Percentiles rank a stretch among this genome's conserved stretches.
Evolutionary conservation across 305 asterid species (phyloP).

Genomic region (Fraxinus albicans): DNA sequence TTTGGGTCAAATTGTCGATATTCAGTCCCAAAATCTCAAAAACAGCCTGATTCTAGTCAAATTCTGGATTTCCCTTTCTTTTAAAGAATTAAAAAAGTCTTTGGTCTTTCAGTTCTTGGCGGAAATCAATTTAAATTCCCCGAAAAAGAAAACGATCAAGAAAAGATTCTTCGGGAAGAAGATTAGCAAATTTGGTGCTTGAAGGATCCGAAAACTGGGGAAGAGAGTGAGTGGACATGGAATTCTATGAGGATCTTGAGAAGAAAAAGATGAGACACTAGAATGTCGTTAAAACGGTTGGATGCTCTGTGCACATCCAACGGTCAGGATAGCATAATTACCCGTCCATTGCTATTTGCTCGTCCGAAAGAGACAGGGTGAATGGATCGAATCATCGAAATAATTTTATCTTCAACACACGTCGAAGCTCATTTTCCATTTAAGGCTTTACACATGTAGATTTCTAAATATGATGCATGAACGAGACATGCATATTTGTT

Average conservation of each 20-base stretch:
- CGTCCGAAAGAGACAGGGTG: too few relatives aligned
- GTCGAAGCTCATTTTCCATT: too few relatives aligned
- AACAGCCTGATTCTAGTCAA: background rate
- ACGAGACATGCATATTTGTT: too few relatives aligned
- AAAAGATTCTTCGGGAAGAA: background rate
- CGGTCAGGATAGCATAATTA: background rate
- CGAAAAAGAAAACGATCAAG: background rate
- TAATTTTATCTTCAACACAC: too few relatives aligned
- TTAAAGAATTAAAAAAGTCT: background rate
- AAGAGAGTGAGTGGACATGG: background rate
- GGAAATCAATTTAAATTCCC: background rate
- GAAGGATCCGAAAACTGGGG: background rate
- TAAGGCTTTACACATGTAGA: too few relatives aligned
- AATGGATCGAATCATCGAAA: too few relatives aligned
- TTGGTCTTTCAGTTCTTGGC: background rate
- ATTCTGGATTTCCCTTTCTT: background rate
- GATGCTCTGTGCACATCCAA: background rate
- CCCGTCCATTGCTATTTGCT: too few relatives aligned
- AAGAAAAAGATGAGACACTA: conserved; percentile 18
- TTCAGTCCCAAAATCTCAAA: background rate
- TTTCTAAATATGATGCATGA: too few relatives aligned
- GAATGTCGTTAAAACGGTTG: background rate
- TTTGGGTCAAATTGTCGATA: background rate
- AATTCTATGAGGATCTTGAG: background rate
- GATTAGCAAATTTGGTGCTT: background rate